These are phyloP conservation scores for Ganoderma meredithae DNA, from an alignment of 1,284 basidiomycete species.

Conservation along the genomic window DNA sequence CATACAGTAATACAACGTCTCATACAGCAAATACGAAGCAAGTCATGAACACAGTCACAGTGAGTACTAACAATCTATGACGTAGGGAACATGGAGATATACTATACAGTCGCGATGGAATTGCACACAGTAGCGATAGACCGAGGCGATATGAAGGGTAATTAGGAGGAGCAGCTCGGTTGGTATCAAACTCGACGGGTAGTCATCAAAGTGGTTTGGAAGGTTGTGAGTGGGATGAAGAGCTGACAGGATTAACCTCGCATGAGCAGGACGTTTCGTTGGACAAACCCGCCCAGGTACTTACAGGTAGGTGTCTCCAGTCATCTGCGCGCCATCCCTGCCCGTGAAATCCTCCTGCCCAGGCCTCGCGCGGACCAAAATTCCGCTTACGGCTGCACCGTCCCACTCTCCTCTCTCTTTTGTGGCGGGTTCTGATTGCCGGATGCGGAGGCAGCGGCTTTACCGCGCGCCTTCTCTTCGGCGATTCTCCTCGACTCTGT, in stretches of 20 bases:
- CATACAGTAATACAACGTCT: background rate
- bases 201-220: background rate
- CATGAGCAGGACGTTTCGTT: background rate
- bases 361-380: background rate
- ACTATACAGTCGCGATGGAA: slow-evolving; percentile 14
- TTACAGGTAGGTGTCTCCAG: background rate
- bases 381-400: slow-evolving; percentile 18
- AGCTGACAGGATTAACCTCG: background rate
- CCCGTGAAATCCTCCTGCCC: background rate
- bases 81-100: slow-evolving; percentile 10
- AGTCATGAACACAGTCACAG: background rate
- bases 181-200: background rate
- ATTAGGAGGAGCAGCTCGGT: background rate
- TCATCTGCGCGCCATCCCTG: background rate
- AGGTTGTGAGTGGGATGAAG: background rate
- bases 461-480: slow-evolving; percentile 56
- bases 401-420: slow-evolving; percentile 23
- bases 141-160: background rate
- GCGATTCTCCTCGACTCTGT: slow-evolving; percentile 66
- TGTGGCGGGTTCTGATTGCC: slow-evolving; percentile 8
- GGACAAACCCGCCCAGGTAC: background rate
- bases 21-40: background rate
- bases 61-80: slow-evolving; percentile 12
- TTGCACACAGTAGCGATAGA: slow-evolving; percentile 6
- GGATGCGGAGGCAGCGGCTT: slow-evolving; percentile 31